Conservation (phyloP, 768 basidiomycete species). For the Bullera alba region DNA sequence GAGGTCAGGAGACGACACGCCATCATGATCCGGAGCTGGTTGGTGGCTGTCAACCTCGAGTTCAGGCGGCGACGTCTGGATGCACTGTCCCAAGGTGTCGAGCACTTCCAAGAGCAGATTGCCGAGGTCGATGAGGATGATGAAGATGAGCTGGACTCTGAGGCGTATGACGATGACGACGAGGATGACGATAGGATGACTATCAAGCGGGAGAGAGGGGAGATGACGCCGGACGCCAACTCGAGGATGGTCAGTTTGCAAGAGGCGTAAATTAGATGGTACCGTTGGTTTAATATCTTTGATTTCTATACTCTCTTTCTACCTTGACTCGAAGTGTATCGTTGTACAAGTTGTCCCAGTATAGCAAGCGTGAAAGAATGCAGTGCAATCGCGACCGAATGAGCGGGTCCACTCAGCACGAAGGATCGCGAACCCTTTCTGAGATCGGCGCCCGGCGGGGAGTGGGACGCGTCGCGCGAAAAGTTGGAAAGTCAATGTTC, state of each 20-base stretch:
- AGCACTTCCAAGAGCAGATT: not conserved
- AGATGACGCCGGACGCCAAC: not conserved
- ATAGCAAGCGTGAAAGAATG: no score
- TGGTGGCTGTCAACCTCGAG: constrained; percentile 38
- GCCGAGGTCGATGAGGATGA: constrained; percentile 6
- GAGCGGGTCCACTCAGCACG: no score
- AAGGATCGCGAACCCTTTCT: no score
- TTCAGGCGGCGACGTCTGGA: constrained; percentile 21
- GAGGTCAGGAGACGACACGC: constrained; percentile 25
- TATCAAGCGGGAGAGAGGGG: no score
- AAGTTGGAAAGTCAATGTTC: no score
- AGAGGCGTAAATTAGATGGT: not conserved
- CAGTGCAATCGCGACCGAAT: no score
- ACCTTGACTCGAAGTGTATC: no score
- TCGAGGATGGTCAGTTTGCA: not conserved
- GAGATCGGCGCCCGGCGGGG: no score
- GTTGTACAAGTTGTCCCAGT: no score
- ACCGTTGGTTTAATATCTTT: not conserved
- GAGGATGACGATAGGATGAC: not conserved
- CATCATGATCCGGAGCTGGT: constrained; percentile 28
- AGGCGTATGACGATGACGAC: not conserved
- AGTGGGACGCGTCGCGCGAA: no score
- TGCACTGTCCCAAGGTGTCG: constrained; percentile 1
- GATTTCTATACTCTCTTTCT: not conserved
- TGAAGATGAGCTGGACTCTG: constrained; percentile 4